A percentile compares a stretch with the other conserved stretches of the same genome.
phyloP scores from a whole-genome alignment of 2,329 filamentous ascomycete genomes.

The Fonsecaea nubica region DNA sequence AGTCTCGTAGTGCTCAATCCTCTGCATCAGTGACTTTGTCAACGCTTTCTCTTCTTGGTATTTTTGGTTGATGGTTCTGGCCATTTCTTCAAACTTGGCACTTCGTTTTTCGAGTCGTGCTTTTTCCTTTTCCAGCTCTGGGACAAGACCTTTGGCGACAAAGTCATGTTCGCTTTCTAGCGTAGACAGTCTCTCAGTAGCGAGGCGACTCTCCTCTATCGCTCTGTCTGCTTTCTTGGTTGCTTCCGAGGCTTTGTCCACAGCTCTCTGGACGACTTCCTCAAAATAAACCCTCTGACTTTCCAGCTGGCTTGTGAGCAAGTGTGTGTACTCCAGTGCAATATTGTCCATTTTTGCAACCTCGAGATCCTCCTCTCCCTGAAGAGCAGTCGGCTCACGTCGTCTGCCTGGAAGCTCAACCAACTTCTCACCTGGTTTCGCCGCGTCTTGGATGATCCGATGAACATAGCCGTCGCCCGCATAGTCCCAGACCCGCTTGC shows the following conservation, averaged over 20 bases:
- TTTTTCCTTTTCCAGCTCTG: slow-evolving; percentile 74
- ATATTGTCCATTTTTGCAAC: slow-evolving; percentile 75
- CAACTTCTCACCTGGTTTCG: slow-evolving; percentile 77
- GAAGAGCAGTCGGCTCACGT: slow-evolving; percentile 58
- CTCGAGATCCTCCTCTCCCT: slow-evolving; percentile 39
- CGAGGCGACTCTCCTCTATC: slow-evolving; percentile 70
- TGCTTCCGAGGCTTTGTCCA: slow-evolving; percentile 83
- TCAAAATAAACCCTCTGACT: slow-evolving; percentile 94
- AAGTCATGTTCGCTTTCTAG: slow-evolving; percentile 34
- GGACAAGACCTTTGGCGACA: slow-evolving; percentile 52
- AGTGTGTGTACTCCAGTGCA: slow-evolving; percentile 90
- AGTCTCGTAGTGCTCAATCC: slow-evolving; percentile 70
- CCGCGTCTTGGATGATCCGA: slow-evolving; percentile 79
- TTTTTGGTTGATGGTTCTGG: slow-evolving; percentile 74
- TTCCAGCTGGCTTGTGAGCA: slow-evolving; percentile 90
- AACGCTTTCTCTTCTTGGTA: slow-evolving; percentile 87
- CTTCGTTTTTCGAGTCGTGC: slow-evolving; percentile 72
- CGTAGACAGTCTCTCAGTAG: slow-evolving; percentile 39
- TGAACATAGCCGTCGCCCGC: slow-evolving; percentile 95
- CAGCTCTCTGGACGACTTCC: slow-evolving; percentile 85
- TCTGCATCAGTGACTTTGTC: slow-evolving; percentile 77
- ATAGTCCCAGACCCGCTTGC: slow-evolving; percentile 98
- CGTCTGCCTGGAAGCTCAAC: slow-evolving; percentile 71
- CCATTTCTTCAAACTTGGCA: slow-evolving; percentile 75
- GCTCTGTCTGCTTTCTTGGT: slow-evolving; percentile 66